Base-by-base conservation (phyloP, 805 yeast species). In the Candida silvatica region DNA sequence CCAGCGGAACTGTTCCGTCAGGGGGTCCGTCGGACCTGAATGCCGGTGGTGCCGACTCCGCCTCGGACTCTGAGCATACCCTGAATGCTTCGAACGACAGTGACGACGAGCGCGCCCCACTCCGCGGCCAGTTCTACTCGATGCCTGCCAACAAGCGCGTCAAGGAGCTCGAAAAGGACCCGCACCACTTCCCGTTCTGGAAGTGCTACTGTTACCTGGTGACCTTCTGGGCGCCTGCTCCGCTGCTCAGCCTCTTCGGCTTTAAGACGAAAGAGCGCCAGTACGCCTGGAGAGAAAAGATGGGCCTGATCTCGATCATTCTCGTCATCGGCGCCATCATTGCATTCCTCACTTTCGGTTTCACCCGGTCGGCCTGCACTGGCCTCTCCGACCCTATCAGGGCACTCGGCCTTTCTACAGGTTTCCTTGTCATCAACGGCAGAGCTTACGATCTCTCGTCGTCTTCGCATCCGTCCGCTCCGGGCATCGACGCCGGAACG, bases 201-300 rank as follows among this genome's bases (percentile, higher is more conserved):
- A 71, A 74, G 45, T 60, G 77, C 0, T 92, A 86, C 59, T 87
- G 96, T 54, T 74, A 76, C 45, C 47, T 71, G 6, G 61, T 92
- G 24, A 88, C 98, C 0, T 86, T 86, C 56, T 90, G 96, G 92
- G 94, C 94, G 3, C 95, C 97, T 1, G 72, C 80, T 3, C 79
- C 87, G 0, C 42, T 86, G 23, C 59, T 87, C 48, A 62, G 62
- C 29, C 56, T 83, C 29, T 81, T 75, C 58, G 97, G 97, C 3
- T 69, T 90, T 70, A 70, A 71, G 23, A 76, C 81, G 16, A 74
- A 76, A 45, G 88, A 78, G 29, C 74, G 95, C 40, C 97, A 88
- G 54, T 75, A 77, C 66, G 97, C 97, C 0, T 92, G 98, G 98
- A 72, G 98, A 51, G 98, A 92, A 52, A 90, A 90, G 52, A 81